A percentile compares a stretch with the other conserved stretches of the same genome.
These are phyloP conservation scores for Helotiales sp. DNA, from an alignment of 2,329 filamentous ascomycete genomes.

Conservation along the genomic window DNA sequence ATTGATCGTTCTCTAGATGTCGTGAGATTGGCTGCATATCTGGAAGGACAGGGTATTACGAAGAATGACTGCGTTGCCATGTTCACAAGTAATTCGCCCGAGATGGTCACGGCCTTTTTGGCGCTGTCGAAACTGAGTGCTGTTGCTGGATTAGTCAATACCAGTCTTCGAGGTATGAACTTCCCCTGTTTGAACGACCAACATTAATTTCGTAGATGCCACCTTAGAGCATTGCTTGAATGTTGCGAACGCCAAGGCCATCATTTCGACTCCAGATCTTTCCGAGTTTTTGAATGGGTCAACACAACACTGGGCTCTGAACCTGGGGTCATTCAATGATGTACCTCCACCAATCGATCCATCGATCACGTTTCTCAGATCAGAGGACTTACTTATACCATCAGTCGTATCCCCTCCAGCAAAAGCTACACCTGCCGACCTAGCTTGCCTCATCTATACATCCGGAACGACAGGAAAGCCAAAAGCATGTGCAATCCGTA, in stretches of 20 bases:
- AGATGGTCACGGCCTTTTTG: constrained; percentile 51
- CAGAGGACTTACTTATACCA: constrained; percentile 26
- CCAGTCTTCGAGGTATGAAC: constrained; percentile 50
- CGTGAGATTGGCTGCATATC: constrained; percentile 49
- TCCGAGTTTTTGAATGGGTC: constrained; percentile 41
- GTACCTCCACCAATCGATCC: constrained; percentile 9
- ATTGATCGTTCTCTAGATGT: constrained; percentile 44
- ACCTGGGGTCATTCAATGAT: constrained; percentile 45
- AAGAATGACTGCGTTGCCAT: constrained; percentile 51
- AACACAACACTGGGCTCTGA: constrained; percentile 46
- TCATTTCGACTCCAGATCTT: constrained; percentile 52
- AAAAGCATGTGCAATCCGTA: constrained; percentile 51
- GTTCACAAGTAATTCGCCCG: constrained; percentile 54
- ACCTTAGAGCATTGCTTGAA: constrained; percentile 52
- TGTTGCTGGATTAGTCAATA: constrained; percentile 53
- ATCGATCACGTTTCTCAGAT: constrained; percentile 21
- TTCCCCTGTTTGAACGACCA: not conserved
- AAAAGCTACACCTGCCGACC: constrained; percentile 45
- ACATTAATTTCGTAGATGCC: constrained; percentile 43
- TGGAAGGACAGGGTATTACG: constrained; percentile 46
- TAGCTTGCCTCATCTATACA: constrained; percentile 51
- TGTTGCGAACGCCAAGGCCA: constrained; percentile 47
- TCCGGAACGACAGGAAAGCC: constrained; percentile 54
- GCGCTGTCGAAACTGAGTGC: constrained; percentile 53
- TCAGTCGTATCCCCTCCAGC: constrained; percentile 35